These are phyloP conservation scores for Annulohypoxylon bovei DNA, from an alignment of 495 filamentous ascomycete genomes.

Conservation along the genomic window DNA sequence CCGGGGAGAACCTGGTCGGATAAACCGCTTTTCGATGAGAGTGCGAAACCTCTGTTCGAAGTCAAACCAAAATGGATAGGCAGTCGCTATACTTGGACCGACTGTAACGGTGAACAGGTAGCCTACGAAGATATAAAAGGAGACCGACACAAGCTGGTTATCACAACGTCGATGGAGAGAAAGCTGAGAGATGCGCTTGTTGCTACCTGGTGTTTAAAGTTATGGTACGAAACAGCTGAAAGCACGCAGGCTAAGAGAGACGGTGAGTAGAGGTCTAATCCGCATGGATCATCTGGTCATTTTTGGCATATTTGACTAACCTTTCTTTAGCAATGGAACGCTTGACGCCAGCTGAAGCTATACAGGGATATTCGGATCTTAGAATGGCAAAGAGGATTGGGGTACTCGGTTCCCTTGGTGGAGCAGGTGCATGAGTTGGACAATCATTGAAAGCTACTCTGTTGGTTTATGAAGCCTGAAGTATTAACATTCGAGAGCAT, in stretches of 20 bases:
- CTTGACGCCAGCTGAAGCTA: neutral
- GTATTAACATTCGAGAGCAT: neutral
- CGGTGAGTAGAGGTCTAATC: neutral
- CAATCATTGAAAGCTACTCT: neutral
- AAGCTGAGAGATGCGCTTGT: conserved; percentile 6
- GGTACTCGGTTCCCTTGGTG: conserved; percentile 3
- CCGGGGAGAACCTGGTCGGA: neutral
- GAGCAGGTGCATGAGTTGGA: neutral
- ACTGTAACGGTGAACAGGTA: neutral
- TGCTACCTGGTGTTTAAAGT: conserved; percentile 10
- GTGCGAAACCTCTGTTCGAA: conserved; percentile 1
- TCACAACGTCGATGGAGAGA: neutral
- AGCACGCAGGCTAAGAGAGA: conserved; percentile 6
- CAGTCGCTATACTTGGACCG: conserved; percentile 7
- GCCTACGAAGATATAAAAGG: conserved; percentile 7
- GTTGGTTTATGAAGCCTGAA: neutral
- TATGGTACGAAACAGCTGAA: conserved; percentile 21
- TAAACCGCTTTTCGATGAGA: neutral
- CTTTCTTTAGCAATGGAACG: conserved; percentile 1
- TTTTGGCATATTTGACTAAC: neutral
- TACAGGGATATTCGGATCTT: neutral
- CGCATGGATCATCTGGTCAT: neutral
- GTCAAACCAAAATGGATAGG: conserved; percentile 16
- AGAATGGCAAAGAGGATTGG: conserved; percentile 9
- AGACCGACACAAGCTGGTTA: neutral